Conservation (phyloP, 1,139 yeast species). For the Diutina rugosa region DNA sequence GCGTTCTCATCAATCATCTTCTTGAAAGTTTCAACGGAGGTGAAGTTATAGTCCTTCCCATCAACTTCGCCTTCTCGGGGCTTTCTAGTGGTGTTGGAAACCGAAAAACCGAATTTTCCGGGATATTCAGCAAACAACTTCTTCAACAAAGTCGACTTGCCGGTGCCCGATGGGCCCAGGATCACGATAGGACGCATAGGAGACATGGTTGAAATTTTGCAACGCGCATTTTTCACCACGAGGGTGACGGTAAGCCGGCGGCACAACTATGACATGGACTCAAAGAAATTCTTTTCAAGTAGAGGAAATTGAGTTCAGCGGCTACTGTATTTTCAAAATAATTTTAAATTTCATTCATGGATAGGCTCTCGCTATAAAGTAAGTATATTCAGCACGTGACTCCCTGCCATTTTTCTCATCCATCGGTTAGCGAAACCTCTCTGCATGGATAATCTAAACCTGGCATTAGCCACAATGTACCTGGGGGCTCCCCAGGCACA, state of each 20-base stretch:
- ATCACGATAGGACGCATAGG: slow-evolving; percentile 37
- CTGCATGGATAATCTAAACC: slow-evolving; percentile 14
- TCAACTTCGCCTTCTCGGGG: slow-evolving; percentile 89
- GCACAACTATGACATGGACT: neutral
- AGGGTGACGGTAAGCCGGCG: neutral
- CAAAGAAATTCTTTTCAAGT: no score
- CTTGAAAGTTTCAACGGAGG: slow-evolving; percentile 67
- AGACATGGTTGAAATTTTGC: neutral
- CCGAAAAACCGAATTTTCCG: slow-evolving; percentile 80
- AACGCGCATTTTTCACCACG: neutral
- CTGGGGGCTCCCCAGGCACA: slow-evolving; percentile 34
- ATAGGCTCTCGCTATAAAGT: neutral
- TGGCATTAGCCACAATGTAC: slow-evolving; percentile 54
- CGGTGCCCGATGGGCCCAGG: slow-evolving; percentile 96
- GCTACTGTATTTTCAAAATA: no score
- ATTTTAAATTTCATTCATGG: no score
- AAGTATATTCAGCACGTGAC: neutral
- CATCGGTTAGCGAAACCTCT: neutral
- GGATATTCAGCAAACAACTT: slow-evolving; percentile 86
- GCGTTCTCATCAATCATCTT: slow-evolving; percentile 56
- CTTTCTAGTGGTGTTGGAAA: slow-evolving; percentile 57
- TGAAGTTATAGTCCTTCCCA: slow-evolving; percentile 84
- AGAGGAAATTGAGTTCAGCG: no score
- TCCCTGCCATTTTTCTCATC: neutral
- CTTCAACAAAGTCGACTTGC: slow-evolving; percentile 88